Percentiles rank a stretch among this genome's conserved stretches.
phyloP scores from a whole-genome alignment of 139 green algal genomes.

The Ettlia oleoabundans region DNA sequence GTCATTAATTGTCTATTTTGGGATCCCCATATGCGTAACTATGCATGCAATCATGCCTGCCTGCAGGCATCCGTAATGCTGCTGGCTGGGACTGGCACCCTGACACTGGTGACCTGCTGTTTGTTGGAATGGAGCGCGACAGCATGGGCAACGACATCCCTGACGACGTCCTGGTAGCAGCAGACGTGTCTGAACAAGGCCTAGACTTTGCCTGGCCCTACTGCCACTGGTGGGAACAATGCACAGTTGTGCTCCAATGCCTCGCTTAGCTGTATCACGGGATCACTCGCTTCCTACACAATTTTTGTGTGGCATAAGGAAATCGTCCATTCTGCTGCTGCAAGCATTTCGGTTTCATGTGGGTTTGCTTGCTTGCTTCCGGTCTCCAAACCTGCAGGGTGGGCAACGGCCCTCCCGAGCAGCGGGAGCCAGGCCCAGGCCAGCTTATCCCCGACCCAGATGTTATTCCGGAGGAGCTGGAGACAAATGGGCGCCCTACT shows the following conservation, averaged over 20 bases:
- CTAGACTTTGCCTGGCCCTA: conserved; percentile 39
- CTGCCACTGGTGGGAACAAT: conserved; percentile 44
- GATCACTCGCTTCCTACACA: too few species aligned
- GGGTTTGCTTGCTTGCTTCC: too few species aligned
- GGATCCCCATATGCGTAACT: too few species aligned
- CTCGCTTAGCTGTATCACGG: too few species aligned
- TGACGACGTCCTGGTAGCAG: conserved; percentile 37
- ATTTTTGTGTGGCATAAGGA: too few species aligned
- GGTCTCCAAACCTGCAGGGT: too few species aligned
- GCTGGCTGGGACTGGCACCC: conserved; percentile 30
- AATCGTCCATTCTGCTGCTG: too few species aligned
- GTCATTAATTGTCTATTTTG: too few species aligned
- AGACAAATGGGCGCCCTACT: background rate
- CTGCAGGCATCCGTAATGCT: conserved; percentile 38
- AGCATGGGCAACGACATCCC: conserved; percentile 13
- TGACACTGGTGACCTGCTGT: conserved; percentile 17
- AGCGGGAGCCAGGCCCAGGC: conserved; percentile 25
- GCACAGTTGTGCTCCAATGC: too few species aligned
- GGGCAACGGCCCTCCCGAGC: conserved; percentile 6
- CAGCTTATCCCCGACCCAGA: background rate
- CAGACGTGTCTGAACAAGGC: background rate
- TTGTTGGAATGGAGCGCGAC: conserved; percentile 1
- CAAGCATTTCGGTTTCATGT: too few species aligned
- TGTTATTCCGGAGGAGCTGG: too few species aligned
- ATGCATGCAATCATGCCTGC: too few species aligned